phyloP scores from a whole-genome alignment of 2,329 filamentous ascomycete genomes.

The Colletotrichum sp. region DNA sequence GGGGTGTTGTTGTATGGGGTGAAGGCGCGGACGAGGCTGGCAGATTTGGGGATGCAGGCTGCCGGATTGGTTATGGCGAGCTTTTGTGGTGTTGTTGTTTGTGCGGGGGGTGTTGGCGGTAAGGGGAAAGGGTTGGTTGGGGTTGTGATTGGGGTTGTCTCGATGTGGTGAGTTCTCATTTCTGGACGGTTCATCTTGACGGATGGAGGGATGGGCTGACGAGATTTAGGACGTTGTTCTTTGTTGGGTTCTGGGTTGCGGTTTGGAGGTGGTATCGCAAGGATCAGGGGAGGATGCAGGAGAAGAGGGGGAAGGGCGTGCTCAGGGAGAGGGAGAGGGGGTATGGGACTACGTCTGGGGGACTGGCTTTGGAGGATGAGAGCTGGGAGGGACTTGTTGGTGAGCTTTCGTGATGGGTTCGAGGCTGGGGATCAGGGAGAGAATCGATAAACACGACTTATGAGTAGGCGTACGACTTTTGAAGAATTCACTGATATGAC shows the following conservation, averaged over 20 bases:
- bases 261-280: not conserved
- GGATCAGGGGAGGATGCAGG: not conserved
- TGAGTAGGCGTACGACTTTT: not conserved
- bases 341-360: constrained; percentile 12
- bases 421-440: not conserved
- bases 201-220: not conserved
- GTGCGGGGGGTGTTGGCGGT: not conserved
- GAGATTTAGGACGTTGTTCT: not conserved
- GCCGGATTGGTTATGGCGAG: not conserved
- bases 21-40: not conserved
- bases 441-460: too few species aligned
- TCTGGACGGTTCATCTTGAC: not conserved
- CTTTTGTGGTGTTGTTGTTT: not conserved
- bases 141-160: not conserved
- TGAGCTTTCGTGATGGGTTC: not conserved
- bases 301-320: not conserved
- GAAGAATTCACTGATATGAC: not conserved
- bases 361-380: constrained; percentile 1
- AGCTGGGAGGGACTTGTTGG: not conserved
- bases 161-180: constrained; percentile 8
- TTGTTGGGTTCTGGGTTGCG: constrained; percentile 13
- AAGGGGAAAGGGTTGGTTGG: not conserved
- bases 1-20: constrained; percentile 23
- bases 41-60: constrained; percentile 7
- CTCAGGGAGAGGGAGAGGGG: not conserved